Base-by-base conservation (phyloP, 352 stramenopile species). In the Globisporangium nunn region DNA sequence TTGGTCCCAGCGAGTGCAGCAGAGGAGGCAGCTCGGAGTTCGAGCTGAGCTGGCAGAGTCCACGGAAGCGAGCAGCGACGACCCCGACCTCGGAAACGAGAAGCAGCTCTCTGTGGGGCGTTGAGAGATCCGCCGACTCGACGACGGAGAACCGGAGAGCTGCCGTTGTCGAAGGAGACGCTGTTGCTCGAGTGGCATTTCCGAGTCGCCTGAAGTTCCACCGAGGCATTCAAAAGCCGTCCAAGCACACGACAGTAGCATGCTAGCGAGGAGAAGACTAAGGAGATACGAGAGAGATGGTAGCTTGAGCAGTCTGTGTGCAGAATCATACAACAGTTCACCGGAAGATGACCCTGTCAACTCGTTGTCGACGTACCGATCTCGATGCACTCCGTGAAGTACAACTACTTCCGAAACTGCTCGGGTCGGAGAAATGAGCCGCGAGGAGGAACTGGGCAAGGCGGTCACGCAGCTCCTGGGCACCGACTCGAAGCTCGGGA, bases 401-500 rank as follows among this genome's bases (percentile, higher is more conserved):
- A 23, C 23, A 23, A 23, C 23, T 23, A 23, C 23, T 23, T 23
- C 23, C 23, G 23, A 23, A 23, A 23, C 23, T 23, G 23, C 23
- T 23, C 23, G 23, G 23, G 23, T 17, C 18, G 33, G 45, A n/a
- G n/a, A 15, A 15, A 55, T 55, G 50, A 55, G 50, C 50, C 50
- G 28, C 33, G 33, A 45, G 17, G 50, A 44, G 3, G 45, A 59
- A 12, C 2, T 37, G n/a, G 51, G 40, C 30, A 51, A 62, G 3
- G 54, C 75, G 10, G 60, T 86, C 47, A 59, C 50, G 52, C 66
- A 66, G 40, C 53, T 86, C 2, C 58, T 84, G 23, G 49, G 57
- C 28, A 67, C 64, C 1, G 67, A 85, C 56, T 74, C 78, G 48
- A 75, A 71, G 41, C 64, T 88, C 29, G 78, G 71, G 28, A 78